Evolutionary conservation across 2,329 filamentous ascomycete genomes (phyloP).

Genomic region (Trichoderma aggressivum): DNA sequence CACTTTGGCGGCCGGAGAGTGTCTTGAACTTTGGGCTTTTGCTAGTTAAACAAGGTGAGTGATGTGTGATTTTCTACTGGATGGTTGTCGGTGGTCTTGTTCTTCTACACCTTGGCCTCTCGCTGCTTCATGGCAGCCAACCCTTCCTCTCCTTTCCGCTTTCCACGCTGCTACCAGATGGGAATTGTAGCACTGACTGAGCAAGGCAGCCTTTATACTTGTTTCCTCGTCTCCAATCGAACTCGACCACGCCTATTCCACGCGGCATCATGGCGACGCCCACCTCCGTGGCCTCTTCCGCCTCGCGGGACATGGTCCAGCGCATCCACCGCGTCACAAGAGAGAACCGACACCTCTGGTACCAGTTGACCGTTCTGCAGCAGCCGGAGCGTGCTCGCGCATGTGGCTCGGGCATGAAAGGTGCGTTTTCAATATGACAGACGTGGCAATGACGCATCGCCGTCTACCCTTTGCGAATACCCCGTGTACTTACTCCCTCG

Average conservation of each 20-base stretch:
- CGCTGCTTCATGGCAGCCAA: not conserved
- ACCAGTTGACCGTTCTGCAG: constrained; percentile 82
- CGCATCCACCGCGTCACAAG: constrained; percentile 55
- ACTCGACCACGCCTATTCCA: not conserved
- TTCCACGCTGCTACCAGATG: not conserved
- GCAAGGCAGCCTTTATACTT: not conserved
- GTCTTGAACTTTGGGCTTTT: constrained; percentile 10
- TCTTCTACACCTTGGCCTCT: not conserved
- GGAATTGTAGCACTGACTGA: not conserved
- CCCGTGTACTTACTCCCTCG: constrained; percentile 22
- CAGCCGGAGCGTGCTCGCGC: constrained; percentile 92
- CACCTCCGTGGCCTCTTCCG: constrained; percentile 30
- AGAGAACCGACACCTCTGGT: constrained; percentile 74
- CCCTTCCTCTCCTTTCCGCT: not conserved
- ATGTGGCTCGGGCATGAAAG: constrained; percentile 93
- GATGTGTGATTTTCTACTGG: not conserved
- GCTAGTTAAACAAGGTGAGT: not conserved
- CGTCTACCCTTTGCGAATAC: not conserved
- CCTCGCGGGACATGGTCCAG: constrained; percentile 41
- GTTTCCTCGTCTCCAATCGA: constrained; percentile 4
- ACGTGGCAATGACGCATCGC: not conserved
- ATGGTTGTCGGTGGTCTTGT: not conserved
- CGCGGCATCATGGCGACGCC: constrained; percentile 34
- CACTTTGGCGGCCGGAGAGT: constrained; percentile 10
- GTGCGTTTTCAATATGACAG: constrained; percentile 49